Evolutionary conservation across 2,329 filamentous ascomycete species (phyloP).

Genomic region (Penicillium italicum): DNA sequence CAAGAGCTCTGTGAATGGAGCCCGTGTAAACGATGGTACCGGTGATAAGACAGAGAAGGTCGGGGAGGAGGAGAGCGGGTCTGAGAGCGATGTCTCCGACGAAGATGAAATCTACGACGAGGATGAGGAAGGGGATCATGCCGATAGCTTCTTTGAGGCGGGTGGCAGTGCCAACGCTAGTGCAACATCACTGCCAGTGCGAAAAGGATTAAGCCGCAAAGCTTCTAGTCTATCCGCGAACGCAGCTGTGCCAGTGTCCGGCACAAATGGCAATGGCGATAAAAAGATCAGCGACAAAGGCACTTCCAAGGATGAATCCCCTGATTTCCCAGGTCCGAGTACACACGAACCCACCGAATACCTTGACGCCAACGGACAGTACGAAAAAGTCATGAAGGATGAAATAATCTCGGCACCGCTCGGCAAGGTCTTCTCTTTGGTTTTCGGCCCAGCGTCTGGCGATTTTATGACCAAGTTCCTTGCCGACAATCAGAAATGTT

Average conservation of each 20-base stretch:
- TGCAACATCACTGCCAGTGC: constrained; percentile 46
- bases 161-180: constrained; percentile 54
- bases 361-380: constrained; percentile 72
- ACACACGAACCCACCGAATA: constrained; percentile 83
- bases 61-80: constrained; percentile 62
- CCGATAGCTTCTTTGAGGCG: constrained; percentile 59
- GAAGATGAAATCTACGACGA: constrained; percentile 61
- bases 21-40: constrained; percentile 71
- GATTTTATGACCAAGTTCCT: constrained; percentile 85
- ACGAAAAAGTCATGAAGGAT: constrained; percentile 79
- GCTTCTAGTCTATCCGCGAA: constrained; percentile 54
- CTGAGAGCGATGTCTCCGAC: constrained; percentile 71
- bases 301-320: constrained; percentile 31
- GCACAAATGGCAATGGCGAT: constrained; percentile 33
- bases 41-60: constrained; percentile 88
- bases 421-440: constrained; percentile 82
- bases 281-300: constrained; percentile 51
- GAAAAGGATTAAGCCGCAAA: constrained; percentile 63
- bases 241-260: constrained; percentile 36
- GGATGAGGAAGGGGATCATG: constrained; percentile 51
- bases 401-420: constrained; percentile 82
- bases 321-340: constrained; percentile 79
- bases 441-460: constrained; percentile 78
- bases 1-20: constrained; percentile 86
- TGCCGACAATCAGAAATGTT: constrained; percentile 79